Base-by-base conservation (phyloP, 208 protist genomes). In the Trichomonas vaginalis region DNA sequence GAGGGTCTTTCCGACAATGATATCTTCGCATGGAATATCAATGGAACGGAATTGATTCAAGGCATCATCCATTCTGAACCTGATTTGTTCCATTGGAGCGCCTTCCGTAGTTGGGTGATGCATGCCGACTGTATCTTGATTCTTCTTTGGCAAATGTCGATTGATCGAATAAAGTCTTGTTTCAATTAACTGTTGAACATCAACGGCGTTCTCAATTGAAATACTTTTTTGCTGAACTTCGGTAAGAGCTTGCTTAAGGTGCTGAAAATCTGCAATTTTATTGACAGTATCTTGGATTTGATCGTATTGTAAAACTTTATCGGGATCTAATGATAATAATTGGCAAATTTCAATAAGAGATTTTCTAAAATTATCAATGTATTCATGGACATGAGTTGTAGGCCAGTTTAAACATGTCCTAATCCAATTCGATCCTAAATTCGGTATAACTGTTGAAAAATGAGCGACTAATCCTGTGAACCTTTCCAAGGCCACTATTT, bases 151-250 rank as follows among this genome's bases (percentile, higher is more conserved):
- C 0, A 51, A 47, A n/a, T 51, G 45, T 9, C 39, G 0, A 9
- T 42, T 48, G 21, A 92, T 92, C 4, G 86, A 92, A 35, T 51
- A 45, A 48, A 92, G 45, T 39, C 86, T 23, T 6, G 45, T 40
- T 92, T 92, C 45, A 17, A 92, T 92, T 51, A 92, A 39, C 15
- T 92, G 86, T 32, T 92, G 86, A 39, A 92, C 45, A 92, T 92
- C 86, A 32, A 92, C 45, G 39, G 86, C 42, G 37, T 92, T 92
- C 6, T 42, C 17, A 39, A 42, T 35, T 51, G 86, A 48, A n/a
- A 92, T 92, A 10, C 40, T 45, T 21, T 42, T 48, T 47, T 92
- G n/a, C 42, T 45, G 40, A 35, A 92, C 45, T 10, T 40, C 45
- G 0, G 15, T 17, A 12, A 92, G 86, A 39, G 40, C 40, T 1